Evolutionary conservation across 805 yeast genomes (phyloP).

Genomic region (Candida rishiriensis): DNA sequence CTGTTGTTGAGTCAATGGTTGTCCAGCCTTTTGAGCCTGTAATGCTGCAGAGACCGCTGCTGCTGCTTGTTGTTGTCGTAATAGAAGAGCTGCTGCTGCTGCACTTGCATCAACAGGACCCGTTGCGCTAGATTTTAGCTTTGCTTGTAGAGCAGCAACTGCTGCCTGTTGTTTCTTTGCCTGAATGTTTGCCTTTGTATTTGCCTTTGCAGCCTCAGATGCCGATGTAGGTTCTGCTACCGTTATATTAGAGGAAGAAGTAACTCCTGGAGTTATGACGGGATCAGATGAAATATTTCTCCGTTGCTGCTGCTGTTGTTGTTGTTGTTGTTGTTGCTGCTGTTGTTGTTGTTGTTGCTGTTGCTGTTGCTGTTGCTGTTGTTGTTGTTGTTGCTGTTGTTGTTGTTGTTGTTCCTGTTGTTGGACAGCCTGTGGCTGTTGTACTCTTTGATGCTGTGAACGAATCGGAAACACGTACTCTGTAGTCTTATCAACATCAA

Average conservation of each 20-base stretch:
- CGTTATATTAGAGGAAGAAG: too few relatives aligned
- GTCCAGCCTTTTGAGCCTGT: too few relatives aligned
- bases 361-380: conserved; percentile 5
- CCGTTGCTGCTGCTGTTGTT: background rate
- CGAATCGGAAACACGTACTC: conserved; percentile 56
- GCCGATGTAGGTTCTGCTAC: background rate
- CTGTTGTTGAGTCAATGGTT: background rate
- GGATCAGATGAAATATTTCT: background rate
- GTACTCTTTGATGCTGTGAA: conserved; percentile 37
- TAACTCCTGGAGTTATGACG: too few relatives aligned
- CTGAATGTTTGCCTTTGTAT: background rate
- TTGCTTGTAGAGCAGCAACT: background rate
- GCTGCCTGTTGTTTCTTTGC: background rate
- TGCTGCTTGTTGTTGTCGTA: conserved; percentile 5
- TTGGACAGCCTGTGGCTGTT: conserved; percentile 10
- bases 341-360: conserved; percentile 2
- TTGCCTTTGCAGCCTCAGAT: background rate
- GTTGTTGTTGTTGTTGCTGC: background rate
- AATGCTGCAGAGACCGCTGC: too few relatives aligned
- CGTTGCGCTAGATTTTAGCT: background rate
- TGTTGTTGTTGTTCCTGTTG: conserved; percentile 8
- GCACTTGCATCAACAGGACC: background rate
- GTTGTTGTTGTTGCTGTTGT: conserved; percentile 4
- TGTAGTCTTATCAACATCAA: conserved; percentile 66
- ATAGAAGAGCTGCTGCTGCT: background rate